Conservation (phyloP, 371 early-diverging fungal species). For the Mucor indicus region DNA sequence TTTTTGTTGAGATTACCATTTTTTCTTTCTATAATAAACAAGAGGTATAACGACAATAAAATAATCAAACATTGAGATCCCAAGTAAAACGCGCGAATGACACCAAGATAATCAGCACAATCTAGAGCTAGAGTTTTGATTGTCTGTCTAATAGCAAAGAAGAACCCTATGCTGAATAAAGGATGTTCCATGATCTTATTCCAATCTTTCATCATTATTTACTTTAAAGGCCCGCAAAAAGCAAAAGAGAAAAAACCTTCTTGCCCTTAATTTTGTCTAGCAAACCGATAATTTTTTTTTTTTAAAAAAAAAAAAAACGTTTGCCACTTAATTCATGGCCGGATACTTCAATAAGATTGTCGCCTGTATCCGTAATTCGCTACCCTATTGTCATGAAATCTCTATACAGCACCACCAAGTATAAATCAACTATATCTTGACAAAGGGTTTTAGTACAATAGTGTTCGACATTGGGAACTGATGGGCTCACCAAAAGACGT, state of each 20-base stretch:
- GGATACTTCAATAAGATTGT: no score
- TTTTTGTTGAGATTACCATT: slow-evolving; percentile 25
- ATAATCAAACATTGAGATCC: slow-evolving; percentile 27
- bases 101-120: slow-evolving; percentile 14
- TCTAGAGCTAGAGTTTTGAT: slow-evolving; percentile 31
- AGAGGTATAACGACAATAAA: slow-evolving; percentile 27
- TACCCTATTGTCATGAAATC: no score
- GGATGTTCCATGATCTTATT: slow-evolving; percentile 14
- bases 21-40: slow-evolving; percentile 30
- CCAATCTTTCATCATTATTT: slow-evolving; percentile 8
- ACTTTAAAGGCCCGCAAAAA: neutral
- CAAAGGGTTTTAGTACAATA: no score
- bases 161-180: slow-evolving; percentile 29
- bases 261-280: no score
- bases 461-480: no score
- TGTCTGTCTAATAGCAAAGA: slow-evolving; percentile 31
- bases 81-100: slow-evolving; percentile 33
- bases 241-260: neutral
- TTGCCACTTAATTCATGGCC: no score
- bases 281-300: no score
- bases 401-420: no score
- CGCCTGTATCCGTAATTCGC: no score
- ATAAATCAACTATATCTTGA: no score
- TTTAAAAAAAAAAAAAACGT: no score
- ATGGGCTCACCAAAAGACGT: no score